Evolutionary conservation across 257 asterid genomes (phyloP).

Genomic region (Nicotiana knightiana): DNA sequence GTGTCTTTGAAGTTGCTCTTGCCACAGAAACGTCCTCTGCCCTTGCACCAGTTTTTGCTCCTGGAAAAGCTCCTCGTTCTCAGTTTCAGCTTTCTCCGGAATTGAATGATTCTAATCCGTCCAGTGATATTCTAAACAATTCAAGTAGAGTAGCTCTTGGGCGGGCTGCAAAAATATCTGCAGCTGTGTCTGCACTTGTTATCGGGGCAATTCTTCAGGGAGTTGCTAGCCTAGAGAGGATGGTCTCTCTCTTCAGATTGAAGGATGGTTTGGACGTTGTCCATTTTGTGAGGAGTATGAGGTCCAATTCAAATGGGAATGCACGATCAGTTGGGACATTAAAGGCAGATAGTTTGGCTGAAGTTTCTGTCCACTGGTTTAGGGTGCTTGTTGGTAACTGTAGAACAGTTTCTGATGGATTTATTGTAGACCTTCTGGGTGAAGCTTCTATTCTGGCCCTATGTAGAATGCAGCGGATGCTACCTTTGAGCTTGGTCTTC

Average conservation of each 20-base stretch:
- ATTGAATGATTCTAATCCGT: conserved; percentile 48
- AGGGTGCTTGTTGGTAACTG: conserved; percentile 97
- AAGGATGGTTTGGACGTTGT: conserved; percentile 87
- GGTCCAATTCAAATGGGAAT: conserved; percentile 76
- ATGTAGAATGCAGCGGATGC: conserved; percentile 76
- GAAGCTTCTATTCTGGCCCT: conserved; percentile 81
- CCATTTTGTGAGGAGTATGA: conserved; percentile 71
- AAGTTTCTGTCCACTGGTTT: conserved; percentile 91
- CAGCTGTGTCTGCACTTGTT: conserved; percentile 81
- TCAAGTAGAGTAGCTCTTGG: conserved; percentile 44
- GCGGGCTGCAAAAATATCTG: conserved; percentile 54
- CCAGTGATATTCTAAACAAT: conserved; percentile 47
- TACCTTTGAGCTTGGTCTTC: conserved; percentile 64
- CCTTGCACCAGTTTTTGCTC: conserved; percentile 59
- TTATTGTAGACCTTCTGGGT: conserved; percentile 79
- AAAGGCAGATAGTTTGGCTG: conserved; percentile 71
- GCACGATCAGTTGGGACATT: conserved; percentile 57
- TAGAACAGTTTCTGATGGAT: conserved; percentile 85
- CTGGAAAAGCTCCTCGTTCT: conserved; percentile 70
- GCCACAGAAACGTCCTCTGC: conserved; percentile 85
- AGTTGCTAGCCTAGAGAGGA: conserved; percentile 82
- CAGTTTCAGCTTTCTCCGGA: conserved; percentile 75
- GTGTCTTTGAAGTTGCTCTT: conserved; percentile 96
- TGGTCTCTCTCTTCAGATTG: conserved; percentile 76
- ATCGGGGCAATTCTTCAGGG: conserved; percentile 90